Base-by-base conservation (phyloP, 108 stramenopile species). In the Chaetoceros tenuissimus region DNA sequence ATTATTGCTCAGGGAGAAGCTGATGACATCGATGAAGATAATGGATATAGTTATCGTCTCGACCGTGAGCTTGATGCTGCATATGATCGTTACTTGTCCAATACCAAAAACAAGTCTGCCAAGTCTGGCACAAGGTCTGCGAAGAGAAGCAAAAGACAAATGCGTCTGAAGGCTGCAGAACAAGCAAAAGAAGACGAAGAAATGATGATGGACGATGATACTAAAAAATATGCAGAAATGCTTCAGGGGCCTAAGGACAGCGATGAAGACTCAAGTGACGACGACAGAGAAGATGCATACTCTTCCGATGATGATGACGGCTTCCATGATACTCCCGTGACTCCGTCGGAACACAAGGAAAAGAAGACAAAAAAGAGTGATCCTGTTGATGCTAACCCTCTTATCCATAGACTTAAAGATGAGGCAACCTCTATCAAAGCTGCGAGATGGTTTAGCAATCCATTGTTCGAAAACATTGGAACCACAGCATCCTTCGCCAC, bases 391-490 rank as follows among this genome's bases (percentile, higher is more conserved):
- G 31, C 44, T 8, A 92, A 94, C 65, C 87, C 87, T 19, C 72
- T 94, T 29, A 85, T 94, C 46, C 81, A 88, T 66, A 74, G 73
- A 48, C 71, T 88, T 29, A 61, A 51, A 1, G 85, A 84, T 31
- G 92, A 90, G 28, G 69, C 87, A n/a, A 64, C 80, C 0, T 81
- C 87, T 17, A 80, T 76, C 59, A 90, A 89, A 65, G 83, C 86
- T 18, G 79, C 82, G 23, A 78, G 96, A 3, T 96, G 96, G 96
- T 96, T 96, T 57, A 91, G 82, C 68, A 91, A 95, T 51, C 90
- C 96, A 0, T 66, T 97, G 25, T 97, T 95, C 52, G 82, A 84
- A 31, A 79, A 59, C 2, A 89, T 94, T 50, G 87, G 82, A n/a
- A 74, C 75, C 55, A 70, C 83, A 13, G 84, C 79, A 1, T 72